Evolutionary conservation across 257 asterid genomes (phyloP).

Genomic region (Leptodermis oblonga): DNA sequence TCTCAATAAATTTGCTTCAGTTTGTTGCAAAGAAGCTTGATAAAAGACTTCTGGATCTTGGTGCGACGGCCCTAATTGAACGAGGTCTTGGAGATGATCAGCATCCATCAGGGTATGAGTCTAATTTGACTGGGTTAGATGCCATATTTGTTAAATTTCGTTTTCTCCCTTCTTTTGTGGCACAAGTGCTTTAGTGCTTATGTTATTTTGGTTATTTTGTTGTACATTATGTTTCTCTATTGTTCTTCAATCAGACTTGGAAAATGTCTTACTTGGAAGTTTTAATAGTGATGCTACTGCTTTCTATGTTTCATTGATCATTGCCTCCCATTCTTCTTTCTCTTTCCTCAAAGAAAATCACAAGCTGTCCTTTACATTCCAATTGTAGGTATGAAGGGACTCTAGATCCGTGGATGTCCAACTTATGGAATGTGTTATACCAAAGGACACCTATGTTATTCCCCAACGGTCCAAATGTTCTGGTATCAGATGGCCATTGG

Average conservation of each 20-base stretch:
- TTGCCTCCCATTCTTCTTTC: neutral
- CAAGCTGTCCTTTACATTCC: neutral
- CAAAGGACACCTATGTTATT: slow-evolving; percentile 46
- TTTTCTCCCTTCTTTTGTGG: neutral
- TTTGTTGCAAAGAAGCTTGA: slow-evolving; percentile 98
- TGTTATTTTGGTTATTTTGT: neutral
- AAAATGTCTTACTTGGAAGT: neutral
- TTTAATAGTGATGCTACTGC: neutral
- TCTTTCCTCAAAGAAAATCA: neutral
- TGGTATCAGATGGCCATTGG: slow-evolving; percentile 36
- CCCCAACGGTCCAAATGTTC: slow-evolving; percentile 59
- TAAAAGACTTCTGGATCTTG: slow-evolving; percentile 77
- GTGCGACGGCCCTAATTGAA: slow-evolving; percentile 63
- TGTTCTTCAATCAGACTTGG: neutral
- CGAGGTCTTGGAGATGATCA: slow-evolving; percentile 98
- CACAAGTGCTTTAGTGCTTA: neutral
- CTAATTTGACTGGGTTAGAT: neutral
- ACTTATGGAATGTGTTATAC: slow-evolving; percentile 67
- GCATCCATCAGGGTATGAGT: slow-evolving; percentile 84
- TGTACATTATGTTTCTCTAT: neutral
- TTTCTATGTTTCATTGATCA: neutral
- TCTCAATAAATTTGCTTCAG: slow-evolving; percentile 35
- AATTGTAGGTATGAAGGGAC: slow-evolving; percentile 84
- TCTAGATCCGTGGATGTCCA: slow-evolving; percentile 89
- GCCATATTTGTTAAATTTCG: neutral